These are phyloP conservation scores for Cryptococcus wingfieldii DNA, from an alignment of 1,284 basidiomycete genomes.

Conservation along the genomic window DNA sequence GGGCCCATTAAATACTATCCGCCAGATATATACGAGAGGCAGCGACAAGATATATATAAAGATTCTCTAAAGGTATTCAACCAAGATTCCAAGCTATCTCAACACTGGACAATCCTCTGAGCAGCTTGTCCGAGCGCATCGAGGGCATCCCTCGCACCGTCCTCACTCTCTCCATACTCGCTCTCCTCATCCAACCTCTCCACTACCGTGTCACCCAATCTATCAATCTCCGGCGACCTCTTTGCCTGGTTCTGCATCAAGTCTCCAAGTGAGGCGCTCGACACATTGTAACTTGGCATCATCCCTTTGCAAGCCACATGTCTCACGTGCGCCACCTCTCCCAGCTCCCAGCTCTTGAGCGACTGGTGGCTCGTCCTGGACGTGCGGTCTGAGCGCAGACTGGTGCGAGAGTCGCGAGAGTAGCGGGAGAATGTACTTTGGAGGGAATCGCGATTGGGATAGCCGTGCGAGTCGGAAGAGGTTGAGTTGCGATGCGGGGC, in stretches of 20 bases:
- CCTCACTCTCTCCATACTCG: conserved; percentile 6
- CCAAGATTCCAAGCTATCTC: background rate
- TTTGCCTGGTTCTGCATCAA: background rate
- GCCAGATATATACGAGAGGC: no score
- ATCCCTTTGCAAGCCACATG: conserved; percentile 6
- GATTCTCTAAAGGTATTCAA: no score
- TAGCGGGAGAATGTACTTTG: background rate
- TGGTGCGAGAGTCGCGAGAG: conserved; percentile 4
- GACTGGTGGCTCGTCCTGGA: conserved; percentile 2
- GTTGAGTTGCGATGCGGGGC: background rate
- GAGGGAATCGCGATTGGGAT: background rate
- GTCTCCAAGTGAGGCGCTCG: background rate
- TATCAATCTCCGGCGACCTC: background rate
- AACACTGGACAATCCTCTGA: background rate
- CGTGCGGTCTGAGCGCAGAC: conserved; percentile 1
- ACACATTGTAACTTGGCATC: background rate
- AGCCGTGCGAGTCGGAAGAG: background rate
- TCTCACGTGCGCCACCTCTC: conserved; percentile 4
- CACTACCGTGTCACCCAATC: background rate
- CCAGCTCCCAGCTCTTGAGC: conserved; percentile 4
- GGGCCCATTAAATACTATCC: background rate
- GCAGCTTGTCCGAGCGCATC: conserved; percentile 14
- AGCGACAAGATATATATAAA: no score
- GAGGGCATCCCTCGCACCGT: conserved; percentile 4
- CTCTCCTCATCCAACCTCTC: background rate